Evolutionary conservation across 306 rosid species (phyloP), one percentile per base, ranked within the genome.

Genomic region (Rosa chinensis): DNA sequence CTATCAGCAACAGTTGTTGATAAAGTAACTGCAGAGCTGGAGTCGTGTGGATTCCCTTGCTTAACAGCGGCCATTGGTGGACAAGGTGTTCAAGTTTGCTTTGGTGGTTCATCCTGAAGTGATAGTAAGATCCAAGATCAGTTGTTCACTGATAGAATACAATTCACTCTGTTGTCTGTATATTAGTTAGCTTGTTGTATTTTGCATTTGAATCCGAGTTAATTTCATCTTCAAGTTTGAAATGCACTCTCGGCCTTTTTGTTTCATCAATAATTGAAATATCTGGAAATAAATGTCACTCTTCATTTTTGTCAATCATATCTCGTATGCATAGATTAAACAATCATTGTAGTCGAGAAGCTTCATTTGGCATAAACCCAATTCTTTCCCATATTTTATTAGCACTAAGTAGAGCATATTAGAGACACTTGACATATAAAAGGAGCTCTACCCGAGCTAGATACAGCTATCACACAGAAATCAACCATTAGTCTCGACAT

Each of bases 31-130:
- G 72, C 92, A 35, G 99, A 95, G 67, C 89, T 95, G 59, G 94
- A 95, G 90, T 89, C 97, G 3, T 79, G 87, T 75, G 97, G 98
- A 35, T 93, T 92, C 87, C 97, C 88, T 69, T 95, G 99, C 82
- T 83, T 92, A 84, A 89, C 75, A 44, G 96, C 96, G 1, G 90
- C 87, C 84, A 88, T 90, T 17, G 99, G 99, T 8, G 97, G 97
- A 35, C 82, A 80, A 56, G 98, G 99, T 39, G 98, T 61, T 59
- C 91, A 95, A 87, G 73, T 95, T 72, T 81, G 76, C 84, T 87
- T 90, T 74, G 86, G 72, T 72, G 88, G 70, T 58, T 81, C 89
- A 75, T 88, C 90, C 72, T 92, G 85, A 95, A 45, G 25, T 43
- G 78, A 17, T 63, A 70, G 82, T 78, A 66, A 40, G 80, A 77